A percentile compares a stretch with the other conserved stretches of the same genome.
Evolutionary conservation across 805 yeast species (phyloP).

Genomic region (Cyberlindnera euphorbiae): DNA sequence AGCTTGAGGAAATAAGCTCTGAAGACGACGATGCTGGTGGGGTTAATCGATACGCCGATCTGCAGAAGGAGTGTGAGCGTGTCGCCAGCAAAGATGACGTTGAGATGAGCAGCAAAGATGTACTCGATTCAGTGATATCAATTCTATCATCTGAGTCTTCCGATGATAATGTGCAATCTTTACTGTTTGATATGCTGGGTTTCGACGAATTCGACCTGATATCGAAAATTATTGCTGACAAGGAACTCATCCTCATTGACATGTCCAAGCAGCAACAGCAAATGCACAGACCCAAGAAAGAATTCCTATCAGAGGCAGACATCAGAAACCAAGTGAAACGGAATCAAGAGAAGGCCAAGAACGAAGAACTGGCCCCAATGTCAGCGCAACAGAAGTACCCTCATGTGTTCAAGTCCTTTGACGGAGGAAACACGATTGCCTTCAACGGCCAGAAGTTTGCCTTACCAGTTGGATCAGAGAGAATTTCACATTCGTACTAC

Average conservation of each 20-base stretch:
- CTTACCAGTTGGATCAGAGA: slow-evolving; percentile 76
- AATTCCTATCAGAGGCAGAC: slow-evolving; percentile 48
- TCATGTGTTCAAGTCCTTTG: slow-evolving; percentile 75
- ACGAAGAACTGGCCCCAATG: slow-evolving; percentile 44
- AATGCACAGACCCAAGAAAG: slow-evolving; percentile 22
- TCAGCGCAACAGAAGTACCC: slow-evolving; percentile 58
- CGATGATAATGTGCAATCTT: slow-evolving; percentile 63
- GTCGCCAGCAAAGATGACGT: slow-evolving; percentile 29
- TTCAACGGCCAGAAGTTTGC: slow-evolving; percentile 76
- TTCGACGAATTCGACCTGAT: slow-evolving; percentile 82
- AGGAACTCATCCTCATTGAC: slow-evolving; percentile 27
- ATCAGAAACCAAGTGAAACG: slow-evolving; percentile 48
- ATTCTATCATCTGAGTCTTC: slow-evolving; percentile 33
- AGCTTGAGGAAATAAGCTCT: slow-evolving; percentile 12
- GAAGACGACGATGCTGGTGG: slow-evolving; percentile 11
- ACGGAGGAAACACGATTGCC: slow-evolving; percentile 64
- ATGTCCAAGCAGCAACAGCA: slow-evolving; percentile 18
- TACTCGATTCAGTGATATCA: slow-evolving; percentile 26
- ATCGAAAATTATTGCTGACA: slow-evolving; percentile 51
- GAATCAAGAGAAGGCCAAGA: slow-evolving; percentile 46
- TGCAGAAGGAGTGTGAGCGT: slow-evolving; percentile 23
- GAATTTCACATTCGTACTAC: slow-evolving; percentile 53
- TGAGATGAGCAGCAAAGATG: slow-evolving; percentile 32
- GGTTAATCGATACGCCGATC: slow-evolving; percentile 16
- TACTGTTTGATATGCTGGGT: slow-evolving; percentile 76